These are phyloP conservation scores for Xylaria scruposa DNA, from an alignment of 495 filamentous ascomycete species.

Conservation along the genomic window DNA sequence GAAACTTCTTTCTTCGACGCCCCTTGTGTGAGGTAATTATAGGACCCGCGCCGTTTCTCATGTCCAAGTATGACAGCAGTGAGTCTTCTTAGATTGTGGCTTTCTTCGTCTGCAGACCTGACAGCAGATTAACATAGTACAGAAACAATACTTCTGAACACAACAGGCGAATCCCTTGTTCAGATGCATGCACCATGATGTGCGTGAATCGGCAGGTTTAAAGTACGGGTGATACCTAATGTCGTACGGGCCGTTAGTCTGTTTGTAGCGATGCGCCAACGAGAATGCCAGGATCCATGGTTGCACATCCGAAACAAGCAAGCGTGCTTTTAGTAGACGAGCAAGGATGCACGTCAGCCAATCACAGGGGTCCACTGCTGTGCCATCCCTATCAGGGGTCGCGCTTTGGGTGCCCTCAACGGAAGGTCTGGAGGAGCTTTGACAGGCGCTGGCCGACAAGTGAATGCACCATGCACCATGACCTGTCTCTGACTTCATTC, in stretches of 20 bases:
- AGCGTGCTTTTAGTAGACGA: background rate
- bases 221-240: background rate
- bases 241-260: background rate
- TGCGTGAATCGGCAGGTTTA: background rate
- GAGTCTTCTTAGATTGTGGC: background rate
- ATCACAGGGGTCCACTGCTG: background rate
- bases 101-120: background rate
- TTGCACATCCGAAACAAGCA: conserved; percentile 22
- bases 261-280: conserved; percentile 9
- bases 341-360: background rate
- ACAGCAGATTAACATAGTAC: background rate
- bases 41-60: background rate
- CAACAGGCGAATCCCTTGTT: background rate
- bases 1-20: background rate
- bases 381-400: conserved; percentile 6
- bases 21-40: background rate
- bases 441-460: background rate
- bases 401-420: background rate
- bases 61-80: background rate
- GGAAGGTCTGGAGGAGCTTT: background rate
- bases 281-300: conserved; percentile 2
- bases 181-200: conserved; percentile 7
- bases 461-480: conserved; percentile 11
- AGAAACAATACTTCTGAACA: background rate
- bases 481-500: conserved; percentile 27